Conservation (phyloP, 2,329 filamentous ascomycete genomes). For the Diaporthe sp. region DNA sequence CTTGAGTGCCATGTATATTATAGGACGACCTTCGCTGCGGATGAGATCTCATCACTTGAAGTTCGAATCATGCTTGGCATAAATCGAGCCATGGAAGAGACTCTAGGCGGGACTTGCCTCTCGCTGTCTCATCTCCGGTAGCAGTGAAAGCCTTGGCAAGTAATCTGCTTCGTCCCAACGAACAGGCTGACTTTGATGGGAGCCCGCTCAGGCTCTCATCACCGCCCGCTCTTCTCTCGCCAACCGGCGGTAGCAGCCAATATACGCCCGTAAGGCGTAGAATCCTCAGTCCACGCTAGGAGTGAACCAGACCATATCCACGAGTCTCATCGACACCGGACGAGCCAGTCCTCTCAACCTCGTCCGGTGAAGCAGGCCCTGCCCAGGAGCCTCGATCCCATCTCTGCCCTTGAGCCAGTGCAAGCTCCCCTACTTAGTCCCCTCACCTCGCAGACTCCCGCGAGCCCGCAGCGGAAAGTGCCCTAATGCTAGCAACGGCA, state of each 20-base stretch:
- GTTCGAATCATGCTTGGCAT: neutral
- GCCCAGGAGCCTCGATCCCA: no score
- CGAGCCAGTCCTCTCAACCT: neutral
- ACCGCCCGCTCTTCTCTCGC: neutral
- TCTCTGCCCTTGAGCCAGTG: neutral
- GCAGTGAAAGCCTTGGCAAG: neutral
- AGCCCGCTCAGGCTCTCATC: neutral
- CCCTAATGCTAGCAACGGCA: constrained; percentile 48
- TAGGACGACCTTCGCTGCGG: neutral
- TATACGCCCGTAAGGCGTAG: neutral
- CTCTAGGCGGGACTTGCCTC: neutral
- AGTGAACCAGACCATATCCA: neutral
- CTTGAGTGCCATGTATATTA: neutral
- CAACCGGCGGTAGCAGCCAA: neutral
- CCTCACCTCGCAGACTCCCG: neutral
- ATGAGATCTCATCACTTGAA: no score
- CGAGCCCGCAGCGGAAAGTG: constrained; percentile 35
- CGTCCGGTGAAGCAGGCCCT: neutral
- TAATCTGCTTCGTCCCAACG: no score
- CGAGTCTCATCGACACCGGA: neutral
- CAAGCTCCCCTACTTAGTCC: neutral
- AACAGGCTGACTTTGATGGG: neutral
- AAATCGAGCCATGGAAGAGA: neutral
- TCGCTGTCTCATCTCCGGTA: neutral
- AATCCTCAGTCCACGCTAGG: neutral